phyloP scores from a whole-genome alignment of 2,329 filamentous ascomycete genomes.

The Nigrospora oryzae region DNA sequence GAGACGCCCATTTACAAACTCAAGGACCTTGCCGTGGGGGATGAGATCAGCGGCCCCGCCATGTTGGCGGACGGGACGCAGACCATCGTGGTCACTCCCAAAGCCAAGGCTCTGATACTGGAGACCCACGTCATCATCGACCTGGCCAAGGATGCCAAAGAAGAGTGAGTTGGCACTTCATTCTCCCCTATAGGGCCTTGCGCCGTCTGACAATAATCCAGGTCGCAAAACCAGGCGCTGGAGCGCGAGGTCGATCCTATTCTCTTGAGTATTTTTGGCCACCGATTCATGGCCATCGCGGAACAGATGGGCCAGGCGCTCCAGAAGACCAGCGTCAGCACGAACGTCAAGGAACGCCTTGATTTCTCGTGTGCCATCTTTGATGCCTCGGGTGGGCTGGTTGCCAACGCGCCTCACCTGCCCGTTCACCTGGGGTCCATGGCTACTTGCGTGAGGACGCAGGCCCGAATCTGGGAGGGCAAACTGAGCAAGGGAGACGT shows the following conservation, averaged over 20 bases:
- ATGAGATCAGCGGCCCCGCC: slow-evolving; percentile 69
- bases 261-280: slow-evolving; percentile 69
- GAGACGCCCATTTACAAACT: slow-evolving; percentile 81
- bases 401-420: slow-evolving; percentile 73
- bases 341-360: slow-evolving; percentile 73
- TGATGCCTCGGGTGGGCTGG: slow-evolving; percentile 65
- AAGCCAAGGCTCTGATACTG: slow-evolving; percentile 66
- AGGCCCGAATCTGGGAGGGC: slow-evolving; percentile 72
- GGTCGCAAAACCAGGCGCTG: slow-evolving; percentile 7
- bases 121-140: slow-evolving; percentile 88
- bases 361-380: slow-evolving; percentile 82
- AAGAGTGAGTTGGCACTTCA: slow-evolving; percentile 18
- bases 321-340: slow-evolving; percentile 73
- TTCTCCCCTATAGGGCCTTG: background rate
- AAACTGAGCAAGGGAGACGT: slow-evolving; percentile 74
- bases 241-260: slow-evolving; percentile 60
- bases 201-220: slow-evolving; percentile 10
- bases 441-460: slow-evolving; percentile 75
- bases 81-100: slow-evolving; percentile 83
- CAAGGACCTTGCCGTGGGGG: slow-evolving; percentile 62
- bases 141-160: slow-evolving; percentile 50
- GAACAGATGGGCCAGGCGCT: slow-evolving; percentile 76
- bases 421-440: slow-evolving; percentile 77
- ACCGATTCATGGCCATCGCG: slow-evolving; percentile 79
- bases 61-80: slow-evolving; percentile 84